A percentile compares a stretch with the other conserved stretches of the same genome.
phyloP scores from a whole-genome alignment of 1,139 yeast species.

The Debaryomycetaceae sp. region DNA sequence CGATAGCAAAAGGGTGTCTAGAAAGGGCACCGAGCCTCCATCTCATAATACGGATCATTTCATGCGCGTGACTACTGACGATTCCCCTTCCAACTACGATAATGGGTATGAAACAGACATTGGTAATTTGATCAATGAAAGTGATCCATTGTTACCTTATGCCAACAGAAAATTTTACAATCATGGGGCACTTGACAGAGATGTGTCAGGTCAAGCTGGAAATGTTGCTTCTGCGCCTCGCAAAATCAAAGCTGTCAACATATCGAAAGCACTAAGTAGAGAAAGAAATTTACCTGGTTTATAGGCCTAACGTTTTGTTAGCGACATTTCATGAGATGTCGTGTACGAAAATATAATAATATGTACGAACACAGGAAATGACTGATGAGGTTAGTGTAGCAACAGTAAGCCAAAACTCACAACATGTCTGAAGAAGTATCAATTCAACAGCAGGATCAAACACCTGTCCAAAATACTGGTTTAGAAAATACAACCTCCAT shows the following conservation, averaged over 20 bases:
- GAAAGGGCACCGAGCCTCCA: background rate
- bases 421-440: conserved; percentile 21
- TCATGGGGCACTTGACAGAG: conserved; percentile 16
- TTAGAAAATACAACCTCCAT: background rate
- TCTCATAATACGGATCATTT: conserved; percentile 26
- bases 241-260: conserved; percentile 20
- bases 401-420: background rate
- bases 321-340: conserved; percentile 4
- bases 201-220: background rate
- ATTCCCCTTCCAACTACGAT: conserved; percentile 25
- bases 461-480: conserved; percentile 1
- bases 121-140: conserved; percentile 32
- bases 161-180: conserved; percentile 16
- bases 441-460: conserved; percentile 12
- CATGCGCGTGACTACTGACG: conserved; percentile 38
- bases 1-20: conserved; percentile 15
- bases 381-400: background rate
- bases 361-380: background rate
- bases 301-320: background rate
- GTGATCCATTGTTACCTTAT: conserved; percentile 30
- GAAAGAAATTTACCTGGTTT: conserved; percentile 34
- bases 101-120: conserved; percentile 48
- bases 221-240: conserved; percentile 11
- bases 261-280: conserved; percentile 25
- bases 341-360: background rate